Base-by-base conservation (phyloP, 345 rosid genomes). In the Populus pruinosa region DNA sequence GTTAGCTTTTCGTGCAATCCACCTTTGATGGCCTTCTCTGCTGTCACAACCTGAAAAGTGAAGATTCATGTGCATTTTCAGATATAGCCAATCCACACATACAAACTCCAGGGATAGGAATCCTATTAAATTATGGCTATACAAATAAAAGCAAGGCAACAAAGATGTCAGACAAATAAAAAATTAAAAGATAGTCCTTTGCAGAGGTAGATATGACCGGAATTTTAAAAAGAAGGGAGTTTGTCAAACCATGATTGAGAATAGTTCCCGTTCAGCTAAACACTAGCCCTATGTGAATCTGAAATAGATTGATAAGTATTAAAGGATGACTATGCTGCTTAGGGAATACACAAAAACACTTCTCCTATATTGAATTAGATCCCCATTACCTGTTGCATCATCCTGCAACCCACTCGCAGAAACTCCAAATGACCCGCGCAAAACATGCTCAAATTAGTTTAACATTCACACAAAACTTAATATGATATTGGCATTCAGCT, bases 1-100 rank as follows among this genome's bases (percentile, higher is more conserved):
- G 86, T 93, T 70, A 95, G 86, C 87, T 93, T 93, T 85, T 95
- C 99, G 43, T 93, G 93, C 86, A 95, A 83, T 68, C 97, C 93
- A 0, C 93, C 90, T 80, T 88, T 93, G 80, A 76, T 85, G 70
- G 91, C 98, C 86, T 87, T 93, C 87, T 92, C 92, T 0, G 98
- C 90, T 43, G 87, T 88, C 71, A 95, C 97, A 59, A 91, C 80
- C 98, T 90, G 86, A 71, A 72, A 49, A 69, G 27, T 53, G 18
- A 66, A 79, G 38, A 69, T 61, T 17, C 21, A 6, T 21, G 14
- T 27, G 43, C 44, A 38, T 53, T 38, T 29, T 47, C 36, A 53
- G 56, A 71, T 63, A 38, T 20, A 31, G 71, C 31, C 35, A 76
- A 14, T 27, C 49, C 50, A 18, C 10, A 39, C 12, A 3, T 7